phyloP scores from a whole-genome alignment of 2,329 filamentous ascomycete species.

The Xylaria sp. region DNA sequence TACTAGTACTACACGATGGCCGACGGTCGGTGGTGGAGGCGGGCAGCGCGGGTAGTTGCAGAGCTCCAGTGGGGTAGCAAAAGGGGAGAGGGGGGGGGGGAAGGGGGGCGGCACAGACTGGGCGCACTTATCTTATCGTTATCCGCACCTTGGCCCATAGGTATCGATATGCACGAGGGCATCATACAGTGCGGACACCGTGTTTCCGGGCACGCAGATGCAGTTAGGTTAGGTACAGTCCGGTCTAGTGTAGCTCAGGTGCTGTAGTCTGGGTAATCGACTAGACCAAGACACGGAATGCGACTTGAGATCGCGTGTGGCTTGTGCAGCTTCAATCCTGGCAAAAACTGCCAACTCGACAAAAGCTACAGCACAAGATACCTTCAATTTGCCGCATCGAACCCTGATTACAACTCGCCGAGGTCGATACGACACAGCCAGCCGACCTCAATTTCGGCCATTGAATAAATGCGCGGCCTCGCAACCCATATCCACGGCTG shows the following conservation, averaged over 20 bases:
- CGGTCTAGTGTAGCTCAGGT: no score
- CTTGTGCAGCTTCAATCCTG: constrained; percentile 25
- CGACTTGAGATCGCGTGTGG: constrained; percentile 19
- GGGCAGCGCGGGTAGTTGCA: not conserved
- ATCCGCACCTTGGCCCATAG: not conserved
- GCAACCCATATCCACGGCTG: not conserved
- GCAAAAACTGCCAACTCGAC: constrained; percentile 1
- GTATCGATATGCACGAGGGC: constrained; percentile 7
- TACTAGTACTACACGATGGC: not conserved
- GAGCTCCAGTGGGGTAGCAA: constrained; percentile 5
- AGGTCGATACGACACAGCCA: constrained; percentile 18
- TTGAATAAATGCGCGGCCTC: not conserved
- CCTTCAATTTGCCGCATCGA: constrained; percentile 12
- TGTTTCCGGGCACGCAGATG: not conserved
- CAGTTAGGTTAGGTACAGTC: no score
- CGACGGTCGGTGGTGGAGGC: constrained; percentile 8
- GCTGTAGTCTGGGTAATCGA: no score
- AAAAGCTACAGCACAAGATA: not conserved
- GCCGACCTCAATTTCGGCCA: not conserved
- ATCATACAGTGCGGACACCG: constrained; percentile 5
- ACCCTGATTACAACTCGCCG: constrained; percentile 27
- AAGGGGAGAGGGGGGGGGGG: not conserved
- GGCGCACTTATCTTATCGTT: constrained; percentile 24
- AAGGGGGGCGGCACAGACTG: no score
- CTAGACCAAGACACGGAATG: not conserved